These are phyloP conservation scores for Cyamopsis tetragonoloba DNA, from an alignment of 306 rosid species.

Conservation along the genomic window DNA sequence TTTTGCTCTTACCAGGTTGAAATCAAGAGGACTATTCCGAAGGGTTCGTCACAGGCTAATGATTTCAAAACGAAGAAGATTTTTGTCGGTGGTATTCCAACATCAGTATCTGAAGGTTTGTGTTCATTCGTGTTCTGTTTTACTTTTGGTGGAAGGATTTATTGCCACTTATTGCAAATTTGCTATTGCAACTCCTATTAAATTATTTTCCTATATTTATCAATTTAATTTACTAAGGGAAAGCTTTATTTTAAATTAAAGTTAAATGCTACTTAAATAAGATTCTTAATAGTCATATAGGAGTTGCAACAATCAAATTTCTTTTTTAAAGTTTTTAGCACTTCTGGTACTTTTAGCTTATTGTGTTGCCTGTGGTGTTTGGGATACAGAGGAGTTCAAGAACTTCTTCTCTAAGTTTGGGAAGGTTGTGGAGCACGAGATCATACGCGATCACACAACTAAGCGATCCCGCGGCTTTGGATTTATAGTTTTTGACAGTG, in stretches of 20 bases:
- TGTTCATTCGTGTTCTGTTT: not conserved
- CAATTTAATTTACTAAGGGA: too few relatives aligned
- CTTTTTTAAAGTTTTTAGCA: too few relatives aligned
- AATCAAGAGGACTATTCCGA: conserved; percentile 92
- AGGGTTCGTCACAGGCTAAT: conserved; percentile 72
- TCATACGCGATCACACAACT: conserved; percentile 79
- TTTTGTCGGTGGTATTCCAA: conserved; percentile 91
- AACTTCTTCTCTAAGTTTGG: conserved; percentile 68
- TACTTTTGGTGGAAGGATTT: too few relatives aligned
- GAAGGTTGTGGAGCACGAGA: conserved; percentile 79
- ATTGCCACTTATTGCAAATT: too few relatives aligned
- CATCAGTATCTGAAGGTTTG: conserved; percentile 68
- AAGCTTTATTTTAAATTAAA: too few relatives aligned
- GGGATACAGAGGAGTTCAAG: conserved; percentile 63
- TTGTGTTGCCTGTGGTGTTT: not conserved
- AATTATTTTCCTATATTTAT: too few relatives aligned
- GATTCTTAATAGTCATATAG: too few relatives aligned
- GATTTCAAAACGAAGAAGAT: conserved; percentile 87
- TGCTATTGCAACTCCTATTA: too few relatives aligned
- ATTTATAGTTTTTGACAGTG: conserved; percentile 78
- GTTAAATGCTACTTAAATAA: too few relatives aligned
- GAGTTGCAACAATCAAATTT: too few relatives aligned
- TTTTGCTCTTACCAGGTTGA: conserved; percentile 55
- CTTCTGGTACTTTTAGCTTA: not conserved
- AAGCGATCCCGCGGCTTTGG: conserved; percentile 93